Base-by-base conservation (phyloP, 352 stramenopile genomes). In the Phytophthora syringae region DNA sequence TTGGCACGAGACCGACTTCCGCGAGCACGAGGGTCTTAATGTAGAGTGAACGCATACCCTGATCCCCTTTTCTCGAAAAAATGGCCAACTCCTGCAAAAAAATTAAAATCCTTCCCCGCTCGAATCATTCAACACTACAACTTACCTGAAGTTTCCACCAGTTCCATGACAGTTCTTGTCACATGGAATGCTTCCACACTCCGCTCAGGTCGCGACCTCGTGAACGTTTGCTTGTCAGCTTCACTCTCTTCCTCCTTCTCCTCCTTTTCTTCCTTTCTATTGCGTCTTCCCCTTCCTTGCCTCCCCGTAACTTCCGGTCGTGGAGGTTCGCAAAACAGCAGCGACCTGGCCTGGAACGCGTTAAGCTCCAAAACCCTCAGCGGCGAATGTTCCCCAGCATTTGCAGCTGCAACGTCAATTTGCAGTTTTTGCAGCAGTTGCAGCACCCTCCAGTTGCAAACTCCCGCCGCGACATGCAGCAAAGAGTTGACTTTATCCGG, bases 361-460 rank as follows among this genome's bases (percentile, higher is more conserved):
- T 91, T 91, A 34, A 74, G 60, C 50, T 89, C 81, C 15, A 92
- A 40, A 20, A 81, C 54, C 16, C 71, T 64, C 25, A 92, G 42
- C 15, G 56, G 49, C 27, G 77, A 75, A 32, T 84, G 62, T 7
- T 79, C 77, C 2, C 50, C 39, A 1, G 65, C 65, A 51, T 86
- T 86, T 12, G 62, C 45, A 5, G 34, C 59, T 9, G 42, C 25
- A 18, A 69, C 61, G 21, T 66, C 47, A 25, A 82, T 43, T 5
- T 76, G 66, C 0, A 76, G 72, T 16, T 73, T 73, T 12, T 74
- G 64, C 32, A 92, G 51, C 44, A 88, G 24, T 27, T 67, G 30
- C 22, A 92, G 50, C 2, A 65, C 79, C 20, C 69, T 67, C 67
- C 76, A 82, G 42, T 92, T 87, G 40, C 69, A 64, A 2, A 89